Conservation (phyloP, 2,329 filamentous ascomycete species). For the Podosphaera fusca region DNA sequence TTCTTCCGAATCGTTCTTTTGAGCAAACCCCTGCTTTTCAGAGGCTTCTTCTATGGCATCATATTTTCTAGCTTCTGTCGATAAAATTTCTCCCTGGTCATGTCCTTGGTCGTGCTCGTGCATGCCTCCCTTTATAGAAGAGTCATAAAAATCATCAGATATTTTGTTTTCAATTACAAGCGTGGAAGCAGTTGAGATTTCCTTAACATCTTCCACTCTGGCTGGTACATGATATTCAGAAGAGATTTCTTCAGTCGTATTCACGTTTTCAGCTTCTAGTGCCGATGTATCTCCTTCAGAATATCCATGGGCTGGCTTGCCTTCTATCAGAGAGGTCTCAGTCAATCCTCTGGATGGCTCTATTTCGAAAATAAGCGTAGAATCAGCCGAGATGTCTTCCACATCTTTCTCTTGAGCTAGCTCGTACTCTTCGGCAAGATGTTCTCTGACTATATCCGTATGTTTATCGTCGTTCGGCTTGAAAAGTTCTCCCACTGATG, state of each 20-base stretch:
- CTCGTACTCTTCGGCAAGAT: neutral
- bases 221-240: neutral
- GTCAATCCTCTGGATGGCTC: neutral
- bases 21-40: neutral
- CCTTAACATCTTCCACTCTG: neutral
- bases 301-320: too few relatives aligned
- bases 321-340: too few relatives aligned
- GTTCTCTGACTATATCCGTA: neutral
- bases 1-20: too few relatives aligned
- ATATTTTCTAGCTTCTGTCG: neutral
- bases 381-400: neutral
- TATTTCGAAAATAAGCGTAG: neutral
- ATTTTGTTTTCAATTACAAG: too few relatives aligned
- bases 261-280: too few relatives aligned
- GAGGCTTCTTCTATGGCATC: neutral
- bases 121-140: too few relatives aligned
- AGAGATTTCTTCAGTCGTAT: neutral
- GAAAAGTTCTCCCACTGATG: neutral
- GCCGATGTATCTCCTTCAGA: neutral
- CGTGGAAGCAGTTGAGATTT: too few relatives aligned
- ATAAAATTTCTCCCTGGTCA: too few relatives aligned
- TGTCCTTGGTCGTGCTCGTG: too few relatives aligned
- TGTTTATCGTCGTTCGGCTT: neutral
- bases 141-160: too few relatives aligned
- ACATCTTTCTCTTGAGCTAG: neutral